phyloP scores from a whole-genome alignment of 2,329 filamentous ascomycete genomes.

The Fusarium sp. region DNA sequence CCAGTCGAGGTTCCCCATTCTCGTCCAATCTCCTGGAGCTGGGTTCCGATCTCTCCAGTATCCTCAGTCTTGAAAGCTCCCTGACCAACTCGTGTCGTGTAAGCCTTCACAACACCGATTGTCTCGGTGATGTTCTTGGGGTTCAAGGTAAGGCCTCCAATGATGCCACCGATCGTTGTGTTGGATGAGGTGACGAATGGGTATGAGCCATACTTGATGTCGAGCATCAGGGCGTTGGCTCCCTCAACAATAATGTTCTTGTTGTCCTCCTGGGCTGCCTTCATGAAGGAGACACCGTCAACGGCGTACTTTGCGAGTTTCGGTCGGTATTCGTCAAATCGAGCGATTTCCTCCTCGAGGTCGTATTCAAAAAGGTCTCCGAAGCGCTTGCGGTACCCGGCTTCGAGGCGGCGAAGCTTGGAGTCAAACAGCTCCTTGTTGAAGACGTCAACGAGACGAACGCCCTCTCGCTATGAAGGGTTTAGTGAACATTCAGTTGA shows the following conservation, averaged over 20 bases:
- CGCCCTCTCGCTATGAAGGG: neutral
- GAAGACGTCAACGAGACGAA: slow-evolving; percentile 5
- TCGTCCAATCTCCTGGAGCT: slow-evolving; percentile 12
- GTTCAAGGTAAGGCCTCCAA: slow-evolving; percentile 2
- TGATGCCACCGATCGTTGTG: slow-evolving; percentile 18
- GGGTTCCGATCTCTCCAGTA: slow-evolving; percentile 2
- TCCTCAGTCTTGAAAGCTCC: slow-evolving; percentile 17
- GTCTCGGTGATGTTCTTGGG: slow-evolving; percentile 10
- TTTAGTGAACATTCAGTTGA: neutral
- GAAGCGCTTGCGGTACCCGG: slow-evolving; percentile 12
- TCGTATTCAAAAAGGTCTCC: slow-evolving; percentile 8
- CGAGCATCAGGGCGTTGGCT: slow-evolving; percentile 17
- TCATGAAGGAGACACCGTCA: slow-evolving; percentile 8
- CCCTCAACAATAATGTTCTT: slow-evolving; percentile 8
- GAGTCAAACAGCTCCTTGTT: slow-evolving; percentile 4
- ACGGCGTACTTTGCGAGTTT: neutral
- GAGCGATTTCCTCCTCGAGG: slow-evolving; percentile 6
- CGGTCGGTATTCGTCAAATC: slow-evolving; percentile 4
- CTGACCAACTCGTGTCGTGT: slow-evolving; percentile 4
- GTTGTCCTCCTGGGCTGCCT: slow-evolving; percentile 4
- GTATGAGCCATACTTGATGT: slow-evolving; percentile 9
- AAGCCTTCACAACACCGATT: slow-evolving; percentile 12
- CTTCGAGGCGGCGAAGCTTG: slow-evolving; percentile 8
- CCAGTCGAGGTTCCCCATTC: slow-evolving; percentile 14
- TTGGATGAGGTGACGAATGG: slow-evolving; percentile 4